A percentile compares a stretch with the other conserved stretches of the same genome.
These are phyloP conservation scores for Capsicum rhomboideum DNA, from an alignment of 257 asterid genomes.

Conservation along the genomic window DNA sequence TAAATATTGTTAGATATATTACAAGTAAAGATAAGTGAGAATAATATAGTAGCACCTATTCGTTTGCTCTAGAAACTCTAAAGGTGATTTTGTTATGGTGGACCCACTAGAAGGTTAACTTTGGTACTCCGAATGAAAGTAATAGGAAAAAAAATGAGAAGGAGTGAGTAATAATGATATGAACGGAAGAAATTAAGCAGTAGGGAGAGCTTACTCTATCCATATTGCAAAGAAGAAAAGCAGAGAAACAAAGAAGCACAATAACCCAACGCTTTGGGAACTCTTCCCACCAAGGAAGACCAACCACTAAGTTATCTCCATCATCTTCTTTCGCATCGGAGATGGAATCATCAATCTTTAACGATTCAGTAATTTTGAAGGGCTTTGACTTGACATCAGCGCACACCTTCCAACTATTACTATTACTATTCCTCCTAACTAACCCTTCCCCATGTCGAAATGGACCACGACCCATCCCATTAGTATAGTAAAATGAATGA, in stretches of 20 bases:
- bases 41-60: too few species aligned
- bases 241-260: constrained; percentile 75
- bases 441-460: constrained; percentile 11
- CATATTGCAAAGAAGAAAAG: constrained; percentile 87
- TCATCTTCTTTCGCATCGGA: constrained; percentile 17
- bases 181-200: too few species aligned
- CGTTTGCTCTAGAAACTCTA: too few species aligned
- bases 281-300: constrained; percentile 61
- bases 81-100: too few species aligned
- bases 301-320: background rate
- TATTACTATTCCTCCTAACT: constrained; percentile 10
- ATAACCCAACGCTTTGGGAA: constrained; percentile 88
- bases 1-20: too few species aligned
- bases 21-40: too few species aligned
- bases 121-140: too few species aligned
- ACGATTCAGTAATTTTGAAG: constrained; percentile 16
- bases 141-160: too few species aligned
- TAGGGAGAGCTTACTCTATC: constrained; percentile 44
- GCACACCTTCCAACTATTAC: constrained; percentile 30
- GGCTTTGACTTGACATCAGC: constrained; percentile 64
- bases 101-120: too few species aligned
- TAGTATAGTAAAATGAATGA: background rate
- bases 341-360: constrained; percentile 12
- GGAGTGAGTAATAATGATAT: too few species aligned
- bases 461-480: background rate